A percentile compares a stretch with the other conserved stretches of the same genome.
Conservation (phyloP, 208 protist genomes). For the Trichomonas gallinae region DNA sequence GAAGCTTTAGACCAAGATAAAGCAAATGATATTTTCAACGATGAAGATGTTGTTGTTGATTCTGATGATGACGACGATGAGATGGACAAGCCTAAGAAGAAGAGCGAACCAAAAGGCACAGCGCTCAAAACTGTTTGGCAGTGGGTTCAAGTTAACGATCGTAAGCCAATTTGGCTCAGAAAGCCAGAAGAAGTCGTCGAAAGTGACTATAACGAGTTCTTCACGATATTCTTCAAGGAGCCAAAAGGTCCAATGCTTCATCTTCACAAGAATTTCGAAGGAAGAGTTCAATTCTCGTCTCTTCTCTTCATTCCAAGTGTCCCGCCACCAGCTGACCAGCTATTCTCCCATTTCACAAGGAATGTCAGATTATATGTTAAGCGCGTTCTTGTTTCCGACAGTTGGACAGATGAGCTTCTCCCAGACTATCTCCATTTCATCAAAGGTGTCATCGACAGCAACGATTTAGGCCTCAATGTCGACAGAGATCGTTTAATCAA, state of each 20-base stretch:
- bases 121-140: slow-evolving; percentile 53
- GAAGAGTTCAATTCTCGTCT: slow-evolving; percentile 82
- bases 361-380: slow-evolving; percentile 78
- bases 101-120: slow-evolving; percentile 51
- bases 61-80: slow-evolving; percentile 33
- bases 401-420: slow-evolving; percentile 1
- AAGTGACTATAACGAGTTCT: slow-evolving; percentile 97
- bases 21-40: slow-evolving; percentile 54
- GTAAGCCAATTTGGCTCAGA: slow-evolving; percentile 95
- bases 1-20: neutral
- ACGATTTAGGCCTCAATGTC: slow-evolving; percentile 97
- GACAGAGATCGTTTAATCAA: slow-evolving; percentile 96
- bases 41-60: neutral
- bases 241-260: slow-evolving; percentile 72
- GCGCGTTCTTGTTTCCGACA: slow-evolving; percentile 92
- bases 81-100: slow-evolving; percentile 32
- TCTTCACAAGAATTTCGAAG: slow-evolving; percentile 89
- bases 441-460: slow-evolving; percentile 91
- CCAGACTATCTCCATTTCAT: slow-evolving; percentile 54
- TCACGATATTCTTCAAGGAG: slow-evolving; percentile 82
- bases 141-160: slow-evolving; percentile 84
- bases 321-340: slow-evolving; percentile 66
- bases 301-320: slow-evolving; percentile 87
- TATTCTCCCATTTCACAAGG: slow-evolving; percentile 50
- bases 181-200: slow-evolving; percentile 70